A percentile compares a stretch with the other conserved stretches of the same genome.
Conservation (phyloP, 108 stramenopile genomes). For the Cyclostephanos invisitatus region DNA sequence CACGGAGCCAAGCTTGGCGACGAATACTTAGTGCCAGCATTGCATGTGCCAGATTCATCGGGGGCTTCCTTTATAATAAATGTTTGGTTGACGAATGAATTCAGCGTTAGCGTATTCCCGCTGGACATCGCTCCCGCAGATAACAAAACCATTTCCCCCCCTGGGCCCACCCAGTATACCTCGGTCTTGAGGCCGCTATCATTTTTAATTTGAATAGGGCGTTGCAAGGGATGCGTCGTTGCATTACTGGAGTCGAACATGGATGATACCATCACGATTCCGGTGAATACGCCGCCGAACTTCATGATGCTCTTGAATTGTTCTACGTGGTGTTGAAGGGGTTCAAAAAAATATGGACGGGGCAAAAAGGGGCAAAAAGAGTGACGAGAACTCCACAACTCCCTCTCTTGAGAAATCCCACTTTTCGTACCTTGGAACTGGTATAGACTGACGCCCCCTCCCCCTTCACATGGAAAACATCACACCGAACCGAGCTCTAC, state of each 20-base stretch:
- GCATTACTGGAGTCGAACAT: not conserved
- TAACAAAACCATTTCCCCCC: slow-evolving; percentile 42
- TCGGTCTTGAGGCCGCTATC: slow-evolving; percentile 53
- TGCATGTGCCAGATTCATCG: slow-evolving; percentile 35
- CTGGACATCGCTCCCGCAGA: slow-evolving; percentile 25
- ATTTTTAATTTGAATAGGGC: slow-evolving; percentile 48
- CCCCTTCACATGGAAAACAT: too few relatives aligned
- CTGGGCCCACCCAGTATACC: slow-evolving; percentile 69
- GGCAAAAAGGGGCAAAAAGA: too few relatives aligned
- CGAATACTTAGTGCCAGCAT: slow-evolving; percentile 12
- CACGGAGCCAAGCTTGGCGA: slow-evolving; percentile 42
- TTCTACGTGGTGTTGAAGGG: too few relatives aligned
- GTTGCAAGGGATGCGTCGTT: slow-evolving; percentile 9
- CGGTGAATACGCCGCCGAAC: not conserved
- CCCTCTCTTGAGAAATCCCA: too few relatives aligned
- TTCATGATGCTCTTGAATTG: slow-evolving; percentile 4
- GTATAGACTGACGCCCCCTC: too few relatives aligned
- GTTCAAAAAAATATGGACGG: not conserved
- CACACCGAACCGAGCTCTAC: too few relatives aligned
- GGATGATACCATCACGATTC: slow-evolving; percentile 12
- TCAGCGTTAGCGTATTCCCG: slow-evolving; percentile 44
- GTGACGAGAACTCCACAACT: too few relatives aligned
- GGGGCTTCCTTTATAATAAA: slow-evolving; percentile 59
- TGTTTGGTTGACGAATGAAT: slow-evolving; percentile 78
- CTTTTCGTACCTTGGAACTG: too few relatives aligned